Conservation (phyloP, 306 rosid genomes). For the Ziziphus jujuba region DNA sequence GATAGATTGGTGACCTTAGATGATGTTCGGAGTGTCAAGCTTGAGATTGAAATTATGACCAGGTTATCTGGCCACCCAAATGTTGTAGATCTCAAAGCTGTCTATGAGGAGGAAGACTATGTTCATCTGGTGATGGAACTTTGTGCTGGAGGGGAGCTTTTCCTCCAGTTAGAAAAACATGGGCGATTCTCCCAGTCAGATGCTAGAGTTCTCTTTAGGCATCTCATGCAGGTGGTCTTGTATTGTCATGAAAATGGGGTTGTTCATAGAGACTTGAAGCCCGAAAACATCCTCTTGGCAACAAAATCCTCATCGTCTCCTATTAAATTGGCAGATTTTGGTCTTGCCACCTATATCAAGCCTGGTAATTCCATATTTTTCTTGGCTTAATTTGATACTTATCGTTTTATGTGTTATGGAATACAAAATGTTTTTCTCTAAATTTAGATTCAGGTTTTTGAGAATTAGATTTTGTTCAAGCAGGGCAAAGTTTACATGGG, state of each 20-base stretch:
- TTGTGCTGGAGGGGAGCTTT: conserved; percentile 91
- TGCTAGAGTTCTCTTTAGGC: conserved; percentile 72
- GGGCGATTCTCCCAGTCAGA: conserved; percentile 72
- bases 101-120: conserved; percentile 72
- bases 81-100: conserved; percentile 88
- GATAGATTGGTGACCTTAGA: conserved; percentile 72
- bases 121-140: conserved; percentile 96
- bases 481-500: conserved; percentile 86
- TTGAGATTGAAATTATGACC: conserved; percentile 86
- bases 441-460: conserved; percentile 24
- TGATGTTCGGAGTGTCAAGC: conserved; percentile 72
- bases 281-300: conserved; percentile 78
- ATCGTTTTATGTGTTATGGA: conserved; percentile 5
- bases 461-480: conserved; percentile 34
- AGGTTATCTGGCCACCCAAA: conserved; percentile 84
- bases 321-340: conserved; percentile 82
- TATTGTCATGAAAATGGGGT: conserved; percentile 85
- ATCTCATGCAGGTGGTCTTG: conserved; percentile 76
- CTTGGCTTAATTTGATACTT: conserved; percentile 23
- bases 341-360: conserved; percentile 85
- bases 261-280: conserved; percentile 89
- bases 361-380: conserved; percentile 53
- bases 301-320: conserved; percentile 74
- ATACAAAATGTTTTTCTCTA: neutral
- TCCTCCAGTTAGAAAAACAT: conserved; percentile 72